phyloP scores from a whole-genome alignment of 2,329 filamentous ascomycete species.

The Penicillium sp. region DNA sequence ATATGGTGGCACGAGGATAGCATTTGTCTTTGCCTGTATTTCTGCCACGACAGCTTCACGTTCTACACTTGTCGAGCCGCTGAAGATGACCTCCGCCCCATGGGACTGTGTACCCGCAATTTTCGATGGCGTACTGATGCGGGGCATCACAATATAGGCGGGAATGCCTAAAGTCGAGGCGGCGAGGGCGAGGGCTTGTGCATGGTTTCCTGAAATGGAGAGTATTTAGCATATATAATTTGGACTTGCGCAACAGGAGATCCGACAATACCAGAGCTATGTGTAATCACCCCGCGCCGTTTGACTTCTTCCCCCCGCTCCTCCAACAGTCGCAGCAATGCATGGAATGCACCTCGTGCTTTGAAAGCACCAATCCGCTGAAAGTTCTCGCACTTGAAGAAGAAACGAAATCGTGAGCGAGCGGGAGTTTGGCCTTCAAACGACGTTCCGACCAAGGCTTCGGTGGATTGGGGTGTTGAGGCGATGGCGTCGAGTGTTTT shows the following conservation, averaged over 20 bases:
- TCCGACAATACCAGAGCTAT: conserved; percentile 62
- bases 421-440: conserved; percentile 53
- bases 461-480: conserved; percentile 55
- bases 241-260: not conserved
- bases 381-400: conserved; percentile 93
- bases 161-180: conserved; percentile 64
- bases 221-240: not conserved
- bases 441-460: conserved; percentile 48
- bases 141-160: conserved; percentile 85
- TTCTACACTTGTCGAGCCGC: conserved; percentile 69
- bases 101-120: conserved; percentile 73
- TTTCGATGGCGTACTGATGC: conserved; percentile 75
- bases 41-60: conserved; percentile 66
- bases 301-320: conserved; percentile 54
- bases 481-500: conserved; percentile 65
- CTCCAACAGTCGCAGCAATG: conserved; percentile 59
- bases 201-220: conserved; percentile 68
- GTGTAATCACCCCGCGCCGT: conserved; percentile 70
- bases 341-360: conserved; percentile 80
- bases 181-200: conserved; percentile 81
- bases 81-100: conserved; percentile 70
- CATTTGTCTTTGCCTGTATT: conserved; percentile 63
- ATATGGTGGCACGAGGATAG: conserved; percentile 76
- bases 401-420: conserved; percentile 60
- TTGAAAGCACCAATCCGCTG: conserved; percentile 92